Percentiles rank a stretch among this genome's conserved stretches.
Evolutionary conservation across 176 grass and related monocot species (phyloP).

Genomic region (Bromus sterilis): DNA sequence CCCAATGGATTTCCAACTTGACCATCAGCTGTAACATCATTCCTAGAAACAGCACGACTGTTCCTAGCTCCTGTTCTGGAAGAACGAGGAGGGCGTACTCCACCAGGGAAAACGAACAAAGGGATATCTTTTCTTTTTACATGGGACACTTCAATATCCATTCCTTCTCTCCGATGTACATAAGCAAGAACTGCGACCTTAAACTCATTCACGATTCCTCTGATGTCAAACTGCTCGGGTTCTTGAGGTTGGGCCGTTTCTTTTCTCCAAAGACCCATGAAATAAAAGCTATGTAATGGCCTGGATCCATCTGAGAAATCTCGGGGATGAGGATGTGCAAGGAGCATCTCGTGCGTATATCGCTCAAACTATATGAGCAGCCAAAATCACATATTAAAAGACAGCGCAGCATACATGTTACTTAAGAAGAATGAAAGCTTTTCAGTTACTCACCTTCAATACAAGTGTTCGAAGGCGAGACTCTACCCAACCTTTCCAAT

Average conservation of each 20-base stretch:
- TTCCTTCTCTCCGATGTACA: constrained; percentile 45
- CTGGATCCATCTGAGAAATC: constrained; percentile 61
- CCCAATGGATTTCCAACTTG: constrained; percentile 21
- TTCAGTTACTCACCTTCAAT: constrained; percentile 51
- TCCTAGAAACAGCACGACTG: constrained; percentile 12
- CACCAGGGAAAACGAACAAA: constrained; percentile 71
- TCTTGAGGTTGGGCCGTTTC: constrained; percentile 48
- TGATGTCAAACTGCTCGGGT: constrained; percentile 80
- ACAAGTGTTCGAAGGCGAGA: constrained; percentile 77
- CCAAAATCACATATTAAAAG: not conserved
- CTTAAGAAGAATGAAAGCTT: not conserved
- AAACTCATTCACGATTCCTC: constrained; percentile 75
- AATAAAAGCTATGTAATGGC: constrained; percentile 58
- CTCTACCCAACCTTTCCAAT: constrained; percentile 95
- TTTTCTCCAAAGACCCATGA: constrained; percentile 79
- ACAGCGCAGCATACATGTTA: not conserved
- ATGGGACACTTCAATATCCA: constrained; percentile 78
- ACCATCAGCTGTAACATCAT: constrained; percentile 32
- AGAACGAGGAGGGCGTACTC: constrained; percentile 50
- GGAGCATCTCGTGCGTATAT: constrained; percentile 56
- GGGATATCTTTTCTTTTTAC: constrained; percentile 76
- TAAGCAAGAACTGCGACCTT: constrained; percentile 53
- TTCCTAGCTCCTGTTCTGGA: constrained; percentile 20
- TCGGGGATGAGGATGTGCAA: constrained; percentile 62
- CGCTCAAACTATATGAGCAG: constrained; percentile 51